These are phyloP conservation scores for Wickerhamomyces alni DNA, from an alignment of 805 yeast species.

Conservation along the genomic window DNA sequence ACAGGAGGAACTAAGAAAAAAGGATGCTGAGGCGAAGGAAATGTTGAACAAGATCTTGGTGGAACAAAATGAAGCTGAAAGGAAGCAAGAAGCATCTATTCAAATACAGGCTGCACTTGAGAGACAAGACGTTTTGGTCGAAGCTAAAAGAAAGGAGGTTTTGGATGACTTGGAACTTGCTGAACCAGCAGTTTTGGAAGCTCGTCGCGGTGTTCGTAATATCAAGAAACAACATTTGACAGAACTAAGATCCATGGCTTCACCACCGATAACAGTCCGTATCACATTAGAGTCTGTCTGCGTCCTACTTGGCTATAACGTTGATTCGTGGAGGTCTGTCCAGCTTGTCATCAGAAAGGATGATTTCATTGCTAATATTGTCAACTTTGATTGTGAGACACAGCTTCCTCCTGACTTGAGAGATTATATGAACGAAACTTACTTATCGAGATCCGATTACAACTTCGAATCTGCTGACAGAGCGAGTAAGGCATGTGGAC, in stretches of 20 bases:
- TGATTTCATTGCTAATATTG: conserved; percentile 81
- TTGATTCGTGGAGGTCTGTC: conserved; percentile 73
- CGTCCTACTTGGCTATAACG: conserved; percentile 66
- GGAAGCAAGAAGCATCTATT: conserved; percentile 80
- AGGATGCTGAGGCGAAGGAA: conserved; percentile 61
- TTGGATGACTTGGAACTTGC: conserved; percentile 62
- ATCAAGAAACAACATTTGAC: conserved; percentile 90
- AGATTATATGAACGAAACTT: conserved; percentile 48
- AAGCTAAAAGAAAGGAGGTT: conserved; percentile 47
- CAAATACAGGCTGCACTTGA: conserved; percentile 67
- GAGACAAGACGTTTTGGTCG: conserved; percentile 58
- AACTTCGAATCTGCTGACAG: conserved; percentile 71
- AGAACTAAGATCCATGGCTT: conserved; percentile 81
- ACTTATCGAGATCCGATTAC: conserved; percentile 57
- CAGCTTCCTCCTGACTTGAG: conserved; percentile 53
- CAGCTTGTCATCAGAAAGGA: conserved; percentile 76
- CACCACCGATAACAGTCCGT: conserved; percentile 87
- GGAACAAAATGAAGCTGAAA: conserved; percentile 89
- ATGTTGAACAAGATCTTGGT: conserved; percentile 71
- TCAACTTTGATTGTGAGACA: conserved; percentile 58
- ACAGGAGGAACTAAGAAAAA: conserved; percentile 39
- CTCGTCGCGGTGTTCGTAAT: conserved; percentile 84
- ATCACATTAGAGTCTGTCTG: conserved; percentile 86
- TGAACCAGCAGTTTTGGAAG: conserved; percentile 81
- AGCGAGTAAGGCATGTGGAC: conserved; percentile 96